Evolutionary conservation across 768 basidiomycete genomes (phyloP), one percentile per base, ranked within the genome.

Genomic region (Austroboletus festivus): DNA sequence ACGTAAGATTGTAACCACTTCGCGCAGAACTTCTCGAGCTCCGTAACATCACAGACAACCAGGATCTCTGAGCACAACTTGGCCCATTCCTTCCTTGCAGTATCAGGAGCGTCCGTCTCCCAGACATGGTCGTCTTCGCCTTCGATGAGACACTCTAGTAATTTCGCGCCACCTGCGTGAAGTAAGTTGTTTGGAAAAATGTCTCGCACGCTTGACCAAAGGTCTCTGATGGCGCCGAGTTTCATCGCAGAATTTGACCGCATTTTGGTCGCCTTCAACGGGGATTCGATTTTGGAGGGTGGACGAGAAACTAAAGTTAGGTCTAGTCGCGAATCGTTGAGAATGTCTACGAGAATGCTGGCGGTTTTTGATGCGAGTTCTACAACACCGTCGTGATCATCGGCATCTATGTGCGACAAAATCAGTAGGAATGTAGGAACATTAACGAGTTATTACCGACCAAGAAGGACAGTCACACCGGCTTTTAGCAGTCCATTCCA

Each of bases 401-500:
- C 74, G 6, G 59, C 56, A 44, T 79, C 81, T 79, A 51, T 35
- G 33, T 6, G 31, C n/a, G 13, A 35, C 44, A 42, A 38, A 13
- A 52, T 59, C 24, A 60, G 47, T 23, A n/a, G 44, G 4, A 23
- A 20, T 5, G 8, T n/a, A 7, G 4, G 20, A 22, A 1, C 21
- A 44, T n/a, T 20, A 13, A 23, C 30, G 9, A 59, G 68, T 16
- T 31, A 19, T 33, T 19, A 81, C 82, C 73, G 68, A 83, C 83
- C 80, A 64, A 79, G 68, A 5, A 79, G 63, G 42, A 65, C 58
- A 0, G 70, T 58, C 15, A 80, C 72, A 26, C 78, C 77, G 3
- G 76, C 72, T 43, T 70, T 72, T 33, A 86, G 54, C 26, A 89
- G 61, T 35, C 77, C 75, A 31, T 73, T 68, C 86, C 85, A 89